A percentile compares a stretch with the other conserved stretches of the same genome.
These are phyloP conservation scores for Syzygium oleosum DNA, from an alignment of 345 rosid genomes.

Conservation along the genomic window DNA sequence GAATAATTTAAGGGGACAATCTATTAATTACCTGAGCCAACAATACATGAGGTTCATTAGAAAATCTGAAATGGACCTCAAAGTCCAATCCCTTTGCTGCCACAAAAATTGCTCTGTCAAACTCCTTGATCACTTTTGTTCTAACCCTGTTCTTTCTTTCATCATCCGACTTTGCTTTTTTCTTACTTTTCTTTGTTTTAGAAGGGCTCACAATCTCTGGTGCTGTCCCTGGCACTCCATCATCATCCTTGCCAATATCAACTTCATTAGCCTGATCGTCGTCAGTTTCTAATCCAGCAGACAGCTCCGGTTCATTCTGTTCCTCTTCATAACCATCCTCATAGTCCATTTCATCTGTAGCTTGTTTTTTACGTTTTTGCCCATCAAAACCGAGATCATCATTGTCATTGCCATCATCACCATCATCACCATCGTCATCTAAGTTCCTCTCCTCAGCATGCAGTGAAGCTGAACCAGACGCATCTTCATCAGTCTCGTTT, in stretches of 20 bases:
- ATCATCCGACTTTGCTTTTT: conserved; percentile 14
- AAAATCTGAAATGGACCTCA: conserved; percentile 69
- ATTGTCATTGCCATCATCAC: conserved; percentile 22
- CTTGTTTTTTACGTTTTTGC: conserved; percentile 45
- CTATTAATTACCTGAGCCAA: conserved; percentile 68
- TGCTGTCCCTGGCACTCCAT: not conserved
- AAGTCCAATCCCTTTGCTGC: conserved; percentile 33
- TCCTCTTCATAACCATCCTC: conserved; percentile 57
- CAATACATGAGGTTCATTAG: conserved; percentile 67
- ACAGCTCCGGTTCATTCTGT: conserved; percentile 11
- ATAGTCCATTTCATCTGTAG: conserved; percentile 68
- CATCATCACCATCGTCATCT: conserved; percentile 35
- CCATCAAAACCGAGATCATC: conserved; percentile 92
- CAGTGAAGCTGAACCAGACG: conserved; percentile 18
- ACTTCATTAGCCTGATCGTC: conserved; percentile 19
- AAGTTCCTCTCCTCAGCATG: conserved; percentile 20
- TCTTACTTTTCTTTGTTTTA: conserved; percentile 12
- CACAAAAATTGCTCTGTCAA: conserved; percentile 45
- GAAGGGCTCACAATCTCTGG: not conserved
- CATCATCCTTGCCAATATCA: conserved; percentile 5
- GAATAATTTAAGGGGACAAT: not conserved
- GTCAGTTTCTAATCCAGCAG: conserved; percentile 26
- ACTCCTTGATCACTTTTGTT: conserved; percentile 5
- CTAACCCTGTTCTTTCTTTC: conserved; percentile 23
- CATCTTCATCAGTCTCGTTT: conserved; percentile 40